Conservation (phyloP, 192 early-diverging fungal genomes). For the Neocallimastix lanati region DNA sequence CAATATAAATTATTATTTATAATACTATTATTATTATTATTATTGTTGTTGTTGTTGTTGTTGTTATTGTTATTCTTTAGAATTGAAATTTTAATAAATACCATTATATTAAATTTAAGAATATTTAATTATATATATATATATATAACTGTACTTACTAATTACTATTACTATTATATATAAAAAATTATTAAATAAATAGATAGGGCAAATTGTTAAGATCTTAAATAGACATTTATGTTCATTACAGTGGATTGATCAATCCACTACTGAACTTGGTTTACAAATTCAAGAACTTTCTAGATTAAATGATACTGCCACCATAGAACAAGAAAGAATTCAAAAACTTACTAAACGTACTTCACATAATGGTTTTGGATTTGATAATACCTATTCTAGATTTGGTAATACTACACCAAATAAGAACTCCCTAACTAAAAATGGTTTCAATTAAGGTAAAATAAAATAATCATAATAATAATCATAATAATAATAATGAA, state of each 20-base stretch:
- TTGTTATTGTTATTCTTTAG: no score
- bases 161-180: no score
- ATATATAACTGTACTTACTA: no score
- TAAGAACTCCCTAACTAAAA: background rate
- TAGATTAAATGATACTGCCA: background rate
- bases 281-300: background rate
- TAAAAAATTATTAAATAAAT: no score
- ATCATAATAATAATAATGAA: no score
- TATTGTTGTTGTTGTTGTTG: no score
- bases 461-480: no score
- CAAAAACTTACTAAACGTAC: background rate
- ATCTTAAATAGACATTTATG: conserved; percentile 84
- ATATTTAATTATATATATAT: no score
- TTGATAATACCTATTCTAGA: background rate
- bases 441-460: background rate
- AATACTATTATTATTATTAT: no score
- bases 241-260: conserved; percentile 85
- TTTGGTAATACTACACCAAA: background rate
- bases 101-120: no score
- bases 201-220: conserved; percentile 55
- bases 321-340: background rate
- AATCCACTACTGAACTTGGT: conserved; percentile 23
- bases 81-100: no score
- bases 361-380: background rate
- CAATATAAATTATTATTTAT: no score